Conservation (phyloP, 192 early-diverging fungal genomes). For the Chytriomyces confervae region DNA sequence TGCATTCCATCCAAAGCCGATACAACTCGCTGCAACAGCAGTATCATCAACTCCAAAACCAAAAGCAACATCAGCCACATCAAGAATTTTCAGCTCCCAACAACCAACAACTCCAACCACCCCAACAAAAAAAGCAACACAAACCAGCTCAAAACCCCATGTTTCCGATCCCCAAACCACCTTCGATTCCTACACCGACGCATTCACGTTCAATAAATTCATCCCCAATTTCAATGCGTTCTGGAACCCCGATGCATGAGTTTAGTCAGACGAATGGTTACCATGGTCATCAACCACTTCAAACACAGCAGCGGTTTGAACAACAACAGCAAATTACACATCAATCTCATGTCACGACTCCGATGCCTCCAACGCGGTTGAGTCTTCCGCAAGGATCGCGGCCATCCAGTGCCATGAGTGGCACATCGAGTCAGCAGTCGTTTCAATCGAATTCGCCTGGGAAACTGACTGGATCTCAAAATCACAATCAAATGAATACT, state of each 20-base stretch:
- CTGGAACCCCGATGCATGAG: too few relatives aligned
- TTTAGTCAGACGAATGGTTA: not conserved
- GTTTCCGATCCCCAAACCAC: too few relatives aligned
- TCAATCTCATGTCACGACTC: not conserved
- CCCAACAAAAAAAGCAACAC: not conserved
- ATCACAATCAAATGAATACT: not conserved
- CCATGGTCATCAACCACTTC: not conserved
- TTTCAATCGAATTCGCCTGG: not conserved
- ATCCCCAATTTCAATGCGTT: too few relatives aligned
- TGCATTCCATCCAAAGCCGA: not conserved
- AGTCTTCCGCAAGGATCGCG: not conserved
- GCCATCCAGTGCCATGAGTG: not conserved
- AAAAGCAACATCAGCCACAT: not conserved
- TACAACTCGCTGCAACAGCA: not conserved
- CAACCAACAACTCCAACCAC: not conserved
- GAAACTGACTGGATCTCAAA: not conserved
- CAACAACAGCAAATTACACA: not conserved
- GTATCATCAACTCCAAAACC: too few relatives aligned
- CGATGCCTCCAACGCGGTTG: conserved; percentile 9
- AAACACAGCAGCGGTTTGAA: not conserved
- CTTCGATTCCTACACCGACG: not conserved
- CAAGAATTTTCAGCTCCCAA: not conserved
- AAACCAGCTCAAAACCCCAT: not conserved
- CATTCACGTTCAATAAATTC: too few relatives aligned
- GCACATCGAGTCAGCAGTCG: not conserved